phyloP scores from a whole-genome alignment of 129 eudicot genomes.

The Deinandra increscens region DNA sequence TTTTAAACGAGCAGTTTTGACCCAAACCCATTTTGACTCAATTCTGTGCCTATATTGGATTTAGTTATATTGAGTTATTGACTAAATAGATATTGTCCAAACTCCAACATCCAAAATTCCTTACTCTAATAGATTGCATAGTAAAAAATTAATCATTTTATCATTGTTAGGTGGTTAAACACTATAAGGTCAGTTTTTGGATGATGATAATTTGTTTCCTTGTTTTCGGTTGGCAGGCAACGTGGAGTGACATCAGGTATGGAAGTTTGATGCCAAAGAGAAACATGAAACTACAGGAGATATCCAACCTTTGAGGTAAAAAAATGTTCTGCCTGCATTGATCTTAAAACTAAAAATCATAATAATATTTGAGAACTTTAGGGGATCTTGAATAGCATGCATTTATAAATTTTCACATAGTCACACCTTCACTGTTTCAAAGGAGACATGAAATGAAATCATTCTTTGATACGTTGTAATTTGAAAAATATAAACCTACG shows the following conservation, averaged over 20 bases:
- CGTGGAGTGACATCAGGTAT: neutral
- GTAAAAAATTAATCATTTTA: too few species aligned
- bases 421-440: neutral
- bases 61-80: too few species aligned
- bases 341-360: neutral
- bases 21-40: neutral
- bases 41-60: neutral
- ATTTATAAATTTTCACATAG: slow-evolving; percentile 11
- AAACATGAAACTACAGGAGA: neutral
- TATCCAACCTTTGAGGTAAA: slow-evolving; percentile 23
- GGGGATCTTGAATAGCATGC: slow-evolving; percentile 6
- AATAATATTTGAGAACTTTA: neutral
- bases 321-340: neutral
- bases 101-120: too few species aligned
- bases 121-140: too few species aligned
- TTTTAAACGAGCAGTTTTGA: neutral
- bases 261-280: slow-evolving; percentile 7
- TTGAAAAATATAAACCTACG: neutral
- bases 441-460: neutral
- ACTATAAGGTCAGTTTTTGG: too few species aligned
- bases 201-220: neutral
- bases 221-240: slow-evolving; percentile 22
- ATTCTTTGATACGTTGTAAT: neutral
- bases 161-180: too few species aligned
- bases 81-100: too few species aligned